Evolutionary conservation across 768 basidiomycete genomes (phyloP).

Genomic region (Boletus pseudopeckii): DNA sequence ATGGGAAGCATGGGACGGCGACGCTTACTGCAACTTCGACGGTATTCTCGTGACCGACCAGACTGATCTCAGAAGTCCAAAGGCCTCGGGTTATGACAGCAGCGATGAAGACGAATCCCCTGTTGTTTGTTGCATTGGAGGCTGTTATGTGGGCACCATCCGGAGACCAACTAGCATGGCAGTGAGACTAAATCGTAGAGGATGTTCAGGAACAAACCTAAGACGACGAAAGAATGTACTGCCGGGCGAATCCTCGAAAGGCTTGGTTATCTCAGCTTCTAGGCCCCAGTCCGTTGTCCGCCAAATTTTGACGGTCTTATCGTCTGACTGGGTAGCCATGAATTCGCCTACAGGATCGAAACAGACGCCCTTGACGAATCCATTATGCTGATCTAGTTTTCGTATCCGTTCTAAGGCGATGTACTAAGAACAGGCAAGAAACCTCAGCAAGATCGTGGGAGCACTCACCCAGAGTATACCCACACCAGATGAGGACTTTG

Average conservation of each 20-base stretch:
- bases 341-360: slow-evolving; percentile 99
- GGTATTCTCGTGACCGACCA: slow-evolving; percentile 97
- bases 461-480: slow-evolving; percentile 74
- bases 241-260: slow-evolving; percentile 90
- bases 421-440: not conserved
- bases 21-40: slow-evolving; percentile 85
- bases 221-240: slow-evolving; percentile 92
- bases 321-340: slow-evolving; percentile 96
- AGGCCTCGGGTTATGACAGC: slow-evolving; percentile 87
- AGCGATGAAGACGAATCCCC: slow-evolving; percentile 95
- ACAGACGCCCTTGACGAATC: slow-evolving; percentile 97
- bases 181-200: not conserved
- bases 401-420: slow-evolving; percentile 63
- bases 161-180: slow-evolving; percentile 81
- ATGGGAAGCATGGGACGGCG: not conserved
- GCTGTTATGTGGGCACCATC: slow-evolving; percentile 99
- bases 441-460: not conserved
- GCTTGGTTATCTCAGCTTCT: slow-evolving; percentile 81
- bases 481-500: slow-evolving; percentile 90
- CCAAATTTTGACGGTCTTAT: slow-evolving; percentile 97
- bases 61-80: slow-evolving; percentile 89
- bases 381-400: slow-evolving; percentile 85
- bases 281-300: slow-evolving; percentile 88
- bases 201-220: slow-evolving; percentile 46
- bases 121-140: slow-evolving; percentile 94